Conservation (phyloP, 208 protist species). For the Acanthamoeba lenticulata region DNA sequence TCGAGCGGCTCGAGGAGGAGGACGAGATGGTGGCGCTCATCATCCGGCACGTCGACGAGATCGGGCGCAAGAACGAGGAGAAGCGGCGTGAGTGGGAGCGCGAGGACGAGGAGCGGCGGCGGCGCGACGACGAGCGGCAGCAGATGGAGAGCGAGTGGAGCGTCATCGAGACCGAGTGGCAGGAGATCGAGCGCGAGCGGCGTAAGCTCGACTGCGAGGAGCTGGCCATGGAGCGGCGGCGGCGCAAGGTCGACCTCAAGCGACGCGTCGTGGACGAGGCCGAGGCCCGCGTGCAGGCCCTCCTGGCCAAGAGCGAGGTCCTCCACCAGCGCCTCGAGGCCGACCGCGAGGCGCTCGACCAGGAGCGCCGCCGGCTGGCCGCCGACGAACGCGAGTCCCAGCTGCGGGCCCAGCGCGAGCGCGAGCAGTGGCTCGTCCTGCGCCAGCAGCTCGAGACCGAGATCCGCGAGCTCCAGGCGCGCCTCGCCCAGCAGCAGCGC, state of each 20-base stretch:
- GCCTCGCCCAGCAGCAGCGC: not conserved
- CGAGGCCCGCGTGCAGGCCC: constrained; percentile 18
- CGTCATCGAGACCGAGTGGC: constrained; percentile 2
- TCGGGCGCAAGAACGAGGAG: constrained; percentile 38
- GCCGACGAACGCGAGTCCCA: not conserved
- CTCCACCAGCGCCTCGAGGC: constrained; percentile 12
- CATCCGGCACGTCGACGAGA: constrained; percentile 16
- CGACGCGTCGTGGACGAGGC: not conserved
- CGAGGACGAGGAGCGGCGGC: constrained; percentile 39
- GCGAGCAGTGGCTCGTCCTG: not conserved
- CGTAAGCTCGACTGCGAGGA: constrained; percentile 39
- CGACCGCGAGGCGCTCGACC: not conserved
- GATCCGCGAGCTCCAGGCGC: not conserved
- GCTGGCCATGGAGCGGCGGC: not conserved
- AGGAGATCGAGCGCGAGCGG: constrained; percentile 11
- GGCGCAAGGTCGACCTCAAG: not conserved
- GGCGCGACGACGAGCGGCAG: not conserved
- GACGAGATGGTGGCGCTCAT: constrained; percentile 53
- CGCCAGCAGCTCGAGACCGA: not conserved
- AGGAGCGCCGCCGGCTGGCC: not conserved
- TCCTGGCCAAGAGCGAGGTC: constrained; percentile 26
- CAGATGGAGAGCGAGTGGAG: not conserved
- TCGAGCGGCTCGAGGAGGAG: constrained; percentile 20
- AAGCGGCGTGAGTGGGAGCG: constrained; percentile 6
- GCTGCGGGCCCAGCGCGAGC: not conserved